Evolutionary conservation across 2,329 filamentous ascomycete species (phyloP), one percentile per base, ranked within the genome.

Genomic region (Aspergillus alliaceus): DNA sequence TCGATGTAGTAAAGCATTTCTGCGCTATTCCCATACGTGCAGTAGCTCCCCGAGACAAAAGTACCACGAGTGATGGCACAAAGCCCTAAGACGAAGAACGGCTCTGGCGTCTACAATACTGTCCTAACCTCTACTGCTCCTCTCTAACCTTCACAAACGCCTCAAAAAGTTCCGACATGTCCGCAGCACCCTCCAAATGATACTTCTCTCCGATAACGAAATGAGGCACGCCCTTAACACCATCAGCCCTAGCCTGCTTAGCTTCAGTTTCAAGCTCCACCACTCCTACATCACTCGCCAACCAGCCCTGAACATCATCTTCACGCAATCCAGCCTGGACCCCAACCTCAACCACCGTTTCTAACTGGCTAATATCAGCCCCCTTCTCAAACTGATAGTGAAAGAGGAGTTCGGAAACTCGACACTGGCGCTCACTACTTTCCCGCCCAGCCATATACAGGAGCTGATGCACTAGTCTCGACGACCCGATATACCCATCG

Each of bases 401-500:
- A 37, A 67, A 65, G 11, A 66, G 34, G 3, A 27, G 48, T 31
- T 67, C 64, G 0, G 60, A 56, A 24, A 66, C 51, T 12, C 14
- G 34, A 15, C 54, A 56, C 31, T 62, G 59, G 11, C 48, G 20
- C 35, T 50, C 57, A 31, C 18, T 6, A 1, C 46, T 53, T 4
- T 58, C 40, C 42, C 18, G 18, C 8, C 22, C 27, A 4, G 54
- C 56, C 7, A 62, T 12, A 27, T 59, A 34, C 1, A 67, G 42
- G 6, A 64, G 32, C 31, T 54, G 62, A 50, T 67, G 66, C 31
- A 59, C 60, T 4, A 54, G 53, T n/a, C 59, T 25, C 3, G 62
- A 64, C n/a, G 56, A 63, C 2, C 66, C 66, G 2, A 68, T 60
- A 4, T 56, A 51, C 9, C 64, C 66, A 4, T 57, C 60, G 18